These are phyloP conservation scores for Taxawa tesnikishii DNA, from an alignment of 2,329 filamentous ascomycete species.

Conservation along the genomic window DNA sequence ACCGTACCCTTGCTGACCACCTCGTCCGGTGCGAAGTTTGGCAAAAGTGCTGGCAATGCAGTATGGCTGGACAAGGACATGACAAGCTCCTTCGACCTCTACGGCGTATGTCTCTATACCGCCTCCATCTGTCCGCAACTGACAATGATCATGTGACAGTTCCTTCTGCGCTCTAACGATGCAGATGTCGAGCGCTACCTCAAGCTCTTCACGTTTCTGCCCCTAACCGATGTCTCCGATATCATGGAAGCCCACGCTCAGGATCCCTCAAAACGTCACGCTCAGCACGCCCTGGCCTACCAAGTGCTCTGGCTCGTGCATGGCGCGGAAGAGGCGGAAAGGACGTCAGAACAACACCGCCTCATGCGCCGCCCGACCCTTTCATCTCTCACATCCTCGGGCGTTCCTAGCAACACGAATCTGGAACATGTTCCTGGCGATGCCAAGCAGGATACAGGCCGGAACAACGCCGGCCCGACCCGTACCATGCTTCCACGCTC, in stretches of 20 bases:
- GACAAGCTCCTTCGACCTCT: slow-evolving; percentile 76
- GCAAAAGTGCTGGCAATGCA: slow-evolving; percentile 88
- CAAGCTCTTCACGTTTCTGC: slow-evolving; percentile 83
- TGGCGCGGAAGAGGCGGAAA: slow-evolving; percentile 50
- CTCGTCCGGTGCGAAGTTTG: slow-evolving; percentile 76
- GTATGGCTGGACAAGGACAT: slow-evolving; percentile 79
- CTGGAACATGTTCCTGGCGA: too few relatives aligned
- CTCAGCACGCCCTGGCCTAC: slow-evolving; percentile 71
- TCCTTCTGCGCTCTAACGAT: slow-evolving; percentile 75
- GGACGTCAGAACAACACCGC: slow-evolving; percentile 45
- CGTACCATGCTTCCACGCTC: slow-evolving; percentile 14
- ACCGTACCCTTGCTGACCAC: slow-evolving; percentile 86
- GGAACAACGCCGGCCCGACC: background rate
- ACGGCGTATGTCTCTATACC: slow-evolving; percentile 41
- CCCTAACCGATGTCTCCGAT: slow-evolving; percentile 51
- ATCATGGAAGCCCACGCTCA: slow-evolving; percentile 56
- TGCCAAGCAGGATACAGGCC: background rate
- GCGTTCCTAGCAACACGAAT: background rate
- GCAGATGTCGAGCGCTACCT: slow-evolving; percentile 69
- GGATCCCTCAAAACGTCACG: slow-evolving; percentile 59
- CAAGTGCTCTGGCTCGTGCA: slow-evolving; percentile 77
- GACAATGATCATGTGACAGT: slow-evolving; percentile 34
- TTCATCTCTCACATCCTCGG: slow-evolving; percentile 1
- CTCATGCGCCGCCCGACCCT: slow-evolving; percentile 4
- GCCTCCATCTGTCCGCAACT: slow-evolving; percentile 1